Evolutionary conservation across 129 eudicot species (phyloP).

Genomic region (Lonicera japonica): DNA sequence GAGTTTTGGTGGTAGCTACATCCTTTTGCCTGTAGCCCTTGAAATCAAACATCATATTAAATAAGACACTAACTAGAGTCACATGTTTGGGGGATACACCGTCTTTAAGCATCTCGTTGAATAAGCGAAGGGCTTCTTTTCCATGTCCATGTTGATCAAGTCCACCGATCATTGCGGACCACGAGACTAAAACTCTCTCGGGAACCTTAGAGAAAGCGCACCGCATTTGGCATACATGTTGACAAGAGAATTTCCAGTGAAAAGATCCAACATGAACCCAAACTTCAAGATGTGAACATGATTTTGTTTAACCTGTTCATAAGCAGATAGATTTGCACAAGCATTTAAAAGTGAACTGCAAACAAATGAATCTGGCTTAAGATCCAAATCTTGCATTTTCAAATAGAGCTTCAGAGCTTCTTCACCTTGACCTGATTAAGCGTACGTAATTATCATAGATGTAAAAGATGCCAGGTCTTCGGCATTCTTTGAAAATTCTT

Average conservation of each 20-base stretch:
- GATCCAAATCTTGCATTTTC: slow-evolving; percentile 51
- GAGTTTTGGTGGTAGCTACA: slow-evolving; percentile 65
- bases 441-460: slow-evolving; percentile 62
- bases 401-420: slow-evolving; percentile 67
- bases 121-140: slow-evolving; percentile 57
- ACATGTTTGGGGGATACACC: slow-evolving; percentile 67
- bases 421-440: slow-evolving; percentile 84
- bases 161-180: slow-evolving; percentile 91
- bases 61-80: slow-evolving; percentile 67
- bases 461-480: slow-evolving; percentile 80
- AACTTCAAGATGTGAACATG: slow-evolving; percentile 65
- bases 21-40: slow-evolving; percentile 92
- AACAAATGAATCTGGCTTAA: slow-evolving; percentile 62
- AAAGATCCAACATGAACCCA: slow-evolving; percentile 56
- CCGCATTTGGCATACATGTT: slow-evolving; percentile 96
- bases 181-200: slow-evolving; percentile 67
- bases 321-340: slow-evolving; percentile 71
- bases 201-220: slow-evolving; percentile 54
- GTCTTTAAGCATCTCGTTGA: slow-evolving; percentile 57
- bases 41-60: slow-evolving; percentile 73
- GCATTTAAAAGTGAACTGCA: slow-evolving; percentile 80
- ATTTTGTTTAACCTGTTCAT: slow-evolving; percentile 84
- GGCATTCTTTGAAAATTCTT: slow-evolving; percentile 50
- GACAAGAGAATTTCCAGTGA: slow-evolving; percentile 76
- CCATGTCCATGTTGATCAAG: slow-evolving; percentile 91